Percentiles rank a stretch among this genome's conserved stretches.
phyloP scores from a whole-genome alignment of 2,329 filamentous ascomycete species.

The Ophiostoma fasciatum region DNA sequence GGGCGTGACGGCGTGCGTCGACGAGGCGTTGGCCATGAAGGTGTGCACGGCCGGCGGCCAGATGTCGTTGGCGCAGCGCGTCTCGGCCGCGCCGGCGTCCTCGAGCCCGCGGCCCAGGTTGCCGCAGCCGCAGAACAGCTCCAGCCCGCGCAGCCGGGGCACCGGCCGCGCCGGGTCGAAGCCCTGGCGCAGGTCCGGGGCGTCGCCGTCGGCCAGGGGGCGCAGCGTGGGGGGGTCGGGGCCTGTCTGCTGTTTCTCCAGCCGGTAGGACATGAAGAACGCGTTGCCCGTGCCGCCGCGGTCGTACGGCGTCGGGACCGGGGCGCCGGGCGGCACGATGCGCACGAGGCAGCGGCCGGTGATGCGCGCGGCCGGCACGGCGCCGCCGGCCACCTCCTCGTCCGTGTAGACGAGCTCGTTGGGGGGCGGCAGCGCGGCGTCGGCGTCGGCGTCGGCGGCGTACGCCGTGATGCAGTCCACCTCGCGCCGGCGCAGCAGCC shows the following conservation, averaged over 20 bases:
- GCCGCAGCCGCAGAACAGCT: slow-evolving; percentile 66
- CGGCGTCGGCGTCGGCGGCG: slow-evolving; percentile 9
- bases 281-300: slow-evolving; percentile 48
- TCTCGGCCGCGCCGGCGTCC: slow-evolving; percentile 50
- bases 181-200: slow-evolving; percentile 33
- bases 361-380: slow-evolving; percentile 27
- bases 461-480: slow-evolving; percentile 19
- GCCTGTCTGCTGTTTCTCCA: neutral
- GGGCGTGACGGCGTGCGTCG: slow-evolving; percentile 28
- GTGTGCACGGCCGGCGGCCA: slow-evolving; percentile 50
- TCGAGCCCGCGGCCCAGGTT: slow-evolving; percentile 65
- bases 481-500: slow-evolving; percentile 32
- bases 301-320: slow-evolving; percentile 48
- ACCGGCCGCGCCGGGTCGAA: slow-evolving; percentile 28
- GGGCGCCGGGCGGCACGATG: slow-evolving; percentile 28
- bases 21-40: slow-evolving; percentile 50
- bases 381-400: slow-evolving; percentile 21
- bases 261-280: slow-evolving; percentile 41
- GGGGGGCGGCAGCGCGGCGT: slow-evolving; percentile 17
- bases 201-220: neutral
- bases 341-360: slow-evolving; percentile 44
- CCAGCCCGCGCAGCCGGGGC: slow-evolving; percentile 42
- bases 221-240: neutral
- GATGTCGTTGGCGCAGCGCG: slow-evolving; percentile 55
- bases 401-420: slow-evolving; percentile 49